Percentiles rank a stretch among this genome's conserved stretches.
These are phyloP conservation scores for Helotiales sp. DNA, from an alignment of 2,329 filamentous ascomycete species.

Conservation along the genomic window DNA sequence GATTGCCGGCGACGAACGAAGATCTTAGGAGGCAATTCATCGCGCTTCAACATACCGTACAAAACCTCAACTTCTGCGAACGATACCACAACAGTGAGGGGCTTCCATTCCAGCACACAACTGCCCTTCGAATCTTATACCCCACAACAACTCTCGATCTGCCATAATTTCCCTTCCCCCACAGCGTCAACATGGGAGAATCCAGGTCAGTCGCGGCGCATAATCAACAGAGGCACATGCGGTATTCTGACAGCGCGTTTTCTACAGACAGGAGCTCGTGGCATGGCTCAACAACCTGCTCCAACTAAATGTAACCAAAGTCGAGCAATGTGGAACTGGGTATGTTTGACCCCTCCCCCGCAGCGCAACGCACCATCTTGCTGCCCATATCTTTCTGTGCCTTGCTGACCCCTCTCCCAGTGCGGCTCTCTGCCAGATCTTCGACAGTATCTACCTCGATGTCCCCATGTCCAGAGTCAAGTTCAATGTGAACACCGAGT, in stretches of 20 bases:
- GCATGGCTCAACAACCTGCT: constrained; percentile 97
- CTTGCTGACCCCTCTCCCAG: constrained; percentile 52
- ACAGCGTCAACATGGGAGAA: constrained; percentile 42
- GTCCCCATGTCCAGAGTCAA: constrained; percentile 95
- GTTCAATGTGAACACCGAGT: constrained; percentile 97
- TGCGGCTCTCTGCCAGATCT: constrained; percentile 94
- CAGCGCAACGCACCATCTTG: constrained; percentile 36
- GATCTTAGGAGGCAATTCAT: constrained; percentile 3
- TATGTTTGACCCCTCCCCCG: constrained; percentile 55
- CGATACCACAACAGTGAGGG: background rate
- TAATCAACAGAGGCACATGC: constrained; percentile 15
- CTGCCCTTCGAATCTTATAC: background rate
- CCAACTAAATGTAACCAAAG: constrained; percentile 96
- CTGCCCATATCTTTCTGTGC: constrained; percentile 31
- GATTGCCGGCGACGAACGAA: background rate
- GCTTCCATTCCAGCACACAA: constrained; percentile 5
- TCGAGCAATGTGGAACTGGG: constrained; percentile 99
- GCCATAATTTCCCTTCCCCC: background rate
- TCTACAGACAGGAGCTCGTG: constrained; percentile 86
- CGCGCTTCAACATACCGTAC: constrained; percentile 3
- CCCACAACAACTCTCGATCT: background rate
- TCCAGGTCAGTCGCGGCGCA: constrained; percentile 40
- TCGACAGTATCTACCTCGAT: constrained; percentile 97
- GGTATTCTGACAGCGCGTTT: constrained; percentile 30
- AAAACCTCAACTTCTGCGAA: background rate